Evolutionary conservation across 129 eudicot species (phyloP), one percentile per base, ranked within the genome.

Genomic region (Flaveria linearis): DNA sequence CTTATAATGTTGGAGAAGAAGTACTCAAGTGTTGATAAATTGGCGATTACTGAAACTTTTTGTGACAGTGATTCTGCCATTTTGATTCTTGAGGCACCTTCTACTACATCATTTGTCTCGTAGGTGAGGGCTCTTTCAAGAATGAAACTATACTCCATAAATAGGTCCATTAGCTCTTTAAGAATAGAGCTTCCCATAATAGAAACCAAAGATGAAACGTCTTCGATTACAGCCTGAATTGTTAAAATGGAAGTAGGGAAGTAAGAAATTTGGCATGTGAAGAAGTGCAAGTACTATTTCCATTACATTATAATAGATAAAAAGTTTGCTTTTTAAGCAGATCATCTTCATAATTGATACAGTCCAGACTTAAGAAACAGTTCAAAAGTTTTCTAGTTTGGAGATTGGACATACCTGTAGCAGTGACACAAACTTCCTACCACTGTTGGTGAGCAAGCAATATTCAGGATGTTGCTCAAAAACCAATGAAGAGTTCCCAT

Each of bases 391-490:
- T 9, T 68, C 26, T 43, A 65, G 11, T 47, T 50, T 58, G 55
- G 53, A 60, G 51, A 71, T 72, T 65, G 43, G 43, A 68, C 82
- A 72, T 71, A 88, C 96, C 93, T 88, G 97, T 68, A 91, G 39
- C 46, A 91, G 39, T 56, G 94, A 86, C 49, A 84, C 77, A 64
- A 91, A 88, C 75, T 91, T 91, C 78, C 97, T 72, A 65, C 94
- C 93, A 49, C 97, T 91, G 74, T 86, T 79, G 72, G 97, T 88
- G 70, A 91, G 88, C 69, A 88, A 83, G 71, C 82, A 88, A 71
- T 83, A 91, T 68, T 86, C 91, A 47, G 75, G 80, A 14, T 82
- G 70, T 68, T 90, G 81, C 67, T 68, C 83, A 63, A 55, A 42
- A 80, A 55, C 72, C 56, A 73, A 63, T 4, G 56, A 76, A 66